phyloP scores from a whole-genome alignment of 1,284 basidiomycete genomes.

The Psilocybe mexicana region DNA sequence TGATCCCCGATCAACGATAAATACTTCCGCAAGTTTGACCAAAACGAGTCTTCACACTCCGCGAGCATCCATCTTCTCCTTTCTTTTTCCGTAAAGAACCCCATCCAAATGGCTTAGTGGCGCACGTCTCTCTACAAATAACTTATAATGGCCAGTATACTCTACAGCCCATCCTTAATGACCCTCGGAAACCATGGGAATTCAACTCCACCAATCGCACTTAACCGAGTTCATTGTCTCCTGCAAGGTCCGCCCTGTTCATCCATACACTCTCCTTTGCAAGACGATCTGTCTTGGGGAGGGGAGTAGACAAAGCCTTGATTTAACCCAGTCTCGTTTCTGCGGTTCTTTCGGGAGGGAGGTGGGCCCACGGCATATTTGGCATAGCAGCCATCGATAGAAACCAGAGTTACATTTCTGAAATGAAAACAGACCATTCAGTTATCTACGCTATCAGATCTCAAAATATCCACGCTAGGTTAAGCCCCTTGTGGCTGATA shows the following conservation, averaged over 20 bases:
- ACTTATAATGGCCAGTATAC: slow-evolving; percentile 20
- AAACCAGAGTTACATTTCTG: not conserved
- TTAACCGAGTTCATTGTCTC: slow-evolving; percentile 21
- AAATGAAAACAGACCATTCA: not conserved
- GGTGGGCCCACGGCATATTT: not conserved
- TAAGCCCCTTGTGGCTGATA: slow-evolving; percentile 1
- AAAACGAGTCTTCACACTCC: slow-evolving; percentile 27
- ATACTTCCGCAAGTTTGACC: slow-evolving; percentile 33
- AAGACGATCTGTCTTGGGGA: not conserved
- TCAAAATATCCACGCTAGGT: not conserved
- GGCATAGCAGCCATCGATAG: slow-evolving; percentile 8
- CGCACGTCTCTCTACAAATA: slow-evolving; percentile 28
- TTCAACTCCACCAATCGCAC: slow-evolving; percentile 19
- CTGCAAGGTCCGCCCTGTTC: slow-evolving; percentile 17
- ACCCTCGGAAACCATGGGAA: slow-evolving; percentile 37
- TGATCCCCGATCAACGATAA: slow-evolving; percentile 47
- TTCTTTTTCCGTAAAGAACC: slow-evolving; percentile 19
- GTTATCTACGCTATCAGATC: not conserved
- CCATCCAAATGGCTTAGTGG: slow-evolving; percentile 37
- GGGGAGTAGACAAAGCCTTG: not conserved
- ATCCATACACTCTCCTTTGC: slow-evolving; percentile 2
- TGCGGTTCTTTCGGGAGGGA: no score
- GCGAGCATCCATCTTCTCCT: slow-evolving; percentile 23
- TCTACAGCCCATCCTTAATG: slow-evolving; percentile 15
- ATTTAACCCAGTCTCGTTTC: no score